phyloP scores from a whole-genome alignment of 768 basidiomycete genomes.

The Lactifluus rugatus region DNA sequence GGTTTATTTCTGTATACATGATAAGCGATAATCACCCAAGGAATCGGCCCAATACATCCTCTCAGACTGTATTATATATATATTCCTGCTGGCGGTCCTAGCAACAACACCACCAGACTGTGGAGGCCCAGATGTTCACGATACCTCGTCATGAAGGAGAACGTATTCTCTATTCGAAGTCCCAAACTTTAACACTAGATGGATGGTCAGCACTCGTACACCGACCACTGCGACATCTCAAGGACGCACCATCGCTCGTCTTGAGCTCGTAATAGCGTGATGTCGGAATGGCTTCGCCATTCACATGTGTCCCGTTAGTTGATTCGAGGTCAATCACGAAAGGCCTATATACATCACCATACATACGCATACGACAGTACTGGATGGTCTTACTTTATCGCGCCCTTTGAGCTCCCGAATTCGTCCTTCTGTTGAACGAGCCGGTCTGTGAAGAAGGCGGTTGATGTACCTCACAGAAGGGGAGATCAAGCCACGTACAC shows the following conservation, averaged over 20 bases:
- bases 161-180: slow-evolving; percentile 77
- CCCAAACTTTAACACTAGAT: slow-evolving; percentile 76
- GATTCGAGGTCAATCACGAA: slow-evolving; percentile 97
- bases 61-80: neutral
- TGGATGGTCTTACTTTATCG: slow-evolving; percentile 63
- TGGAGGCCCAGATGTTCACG: slow-evolving; percentile 7
- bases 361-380: neutral
- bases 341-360: slow-evolving; percentile 43
- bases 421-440: slow-evolving; percentile 82
- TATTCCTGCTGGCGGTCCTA: neutral
- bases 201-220: slow-evolving; percentile 6
- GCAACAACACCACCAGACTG: neutral
- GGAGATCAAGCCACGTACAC: slow-evolving; percentile 40
- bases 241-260: slow-evolving; percentile 59
- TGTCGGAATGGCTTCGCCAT: slow-evolving; percentile 73
- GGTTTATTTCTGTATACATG: too few species aligned
- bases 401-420: slow-evolving; percentile 65
- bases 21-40: too few species aligned
- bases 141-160: slow-evolving; percentile 68
- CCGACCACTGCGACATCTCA: neutral
- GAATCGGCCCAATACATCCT: too few species aligned
- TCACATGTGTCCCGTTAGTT: slow-evolving; percentile 93
- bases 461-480: neutral
- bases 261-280: slow-evolving; percentile 83
- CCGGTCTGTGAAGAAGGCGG: slow-evolving; percentile 43